Base-by-base conservation (phyloP, 2,329 filamentous ascomycete species). In the Neurospora crassa region DNA sequence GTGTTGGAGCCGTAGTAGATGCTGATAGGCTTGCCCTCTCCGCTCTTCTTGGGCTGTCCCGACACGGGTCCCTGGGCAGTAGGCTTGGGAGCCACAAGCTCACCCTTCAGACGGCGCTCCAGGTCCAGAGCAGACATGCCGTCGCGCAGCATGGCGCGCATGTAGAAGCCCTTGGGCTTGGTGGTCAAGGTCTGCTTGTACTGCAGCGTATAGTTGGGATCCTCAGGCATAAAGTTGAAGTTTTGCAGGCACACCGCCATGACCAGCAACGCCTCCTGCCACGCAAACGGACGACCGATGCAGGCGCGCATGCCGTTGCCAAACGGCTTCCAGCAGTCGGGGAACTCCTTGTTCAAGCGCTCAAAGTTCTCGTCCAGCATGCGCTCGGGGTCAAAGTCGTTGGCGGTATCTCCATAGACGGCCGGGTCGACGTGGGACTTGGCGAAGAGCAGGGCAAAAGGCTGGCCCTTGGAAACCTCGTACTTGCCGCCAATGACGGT, bases 1-100 rank as follows among this genome's bases (percentile, higher is more conserved):
- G 88, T 89, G 77, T 93, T 93, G 20, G 89, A 91, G 2, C 92
- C 92, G 76, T 92, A 94, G 63, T 90, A 86, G 24, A 94, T 86
- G n/a, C 86, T 86, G 74, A 94, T 79, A 0, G 84, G 84, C 71
- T 82, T 83, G 29, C 80, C 80, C 14, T 75, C 63, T 18, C 80
- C 67, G 80, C 79, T 68, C 45, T 74, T 72, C 63, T 47, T 67
- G n/a, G 67, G 34, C 42, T 42, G 40, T 4, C 45, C 16, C 2
- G 20, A 18, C 45, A 24, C 3, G n/a, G 5, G 42, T 37, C 37
- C 7, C 45, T 63, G 18, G 16, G 6, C 2, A 40, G 42, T 76
- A 75, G 84, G 84, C 70, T 82, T 81, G 83, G 84, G 34, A 18
- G 67, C 42, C 2, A 5, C 77, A 75, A 67, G 87, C 80, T 37